Conservation (phyloP, 257 asterid species). For the Parsonsia alboflavescens region DNA sequence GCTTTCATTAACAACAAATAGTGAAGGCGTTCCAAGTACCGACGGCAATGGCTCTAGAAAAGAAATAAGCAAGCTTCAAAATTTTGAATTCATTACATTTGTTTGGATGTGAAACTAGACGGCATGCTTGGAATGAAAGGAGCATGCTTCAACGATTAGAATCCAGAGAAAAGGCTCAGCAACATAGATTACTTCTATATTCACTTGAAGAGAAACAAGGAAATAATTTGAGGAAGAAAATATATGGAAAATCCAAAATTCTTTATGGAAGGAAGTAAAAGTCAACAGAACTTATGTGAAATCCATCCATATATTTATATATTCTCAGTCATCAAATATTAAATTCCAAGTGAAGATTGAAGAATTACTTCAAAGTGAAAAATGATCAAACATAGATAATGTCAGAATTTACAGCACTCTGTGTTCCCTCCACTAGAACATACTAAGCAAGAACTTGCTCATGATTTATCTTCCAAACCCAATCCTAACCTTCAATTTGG, state of each 20-base stretch:
- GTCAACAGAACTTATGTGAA: not conserved
- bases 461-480: not conserved
- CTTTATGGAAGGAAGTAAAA: not conserved
- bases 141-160: not conserved
- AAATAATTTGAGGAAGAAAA: not conserved
- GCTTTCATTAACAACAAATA: conserved; percentile 51
- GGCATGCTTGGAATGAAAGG: not conserved
- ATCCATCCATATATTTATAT: not conserved
- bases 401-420: not conserved
- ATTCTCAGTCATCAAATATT: not conserved
- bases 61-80: not conserved
- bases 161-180: not conserved
- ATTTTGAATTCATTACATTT: not conserved
- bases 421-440: not conserved
- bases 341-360: not conserved
- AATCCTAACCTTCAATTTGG: not conserved
- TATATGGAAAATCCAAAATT: too few species aligned
- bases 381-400: not conserved
- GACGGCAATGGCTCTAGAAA: conserved; percentile 47
- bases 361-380: not conserved
- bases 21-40: conserved; percentile 28
- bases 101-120: not conserved
- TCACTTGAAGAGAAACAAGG: not conserved
- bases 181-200: not conserved
- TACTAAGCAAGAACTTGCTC: not conserved